These are phyloP conservation scores for Schizosaccharomyces cryophilus DNA, from an alignment of 805 yeast genomes.

Conservation along the genomic window DNA sequence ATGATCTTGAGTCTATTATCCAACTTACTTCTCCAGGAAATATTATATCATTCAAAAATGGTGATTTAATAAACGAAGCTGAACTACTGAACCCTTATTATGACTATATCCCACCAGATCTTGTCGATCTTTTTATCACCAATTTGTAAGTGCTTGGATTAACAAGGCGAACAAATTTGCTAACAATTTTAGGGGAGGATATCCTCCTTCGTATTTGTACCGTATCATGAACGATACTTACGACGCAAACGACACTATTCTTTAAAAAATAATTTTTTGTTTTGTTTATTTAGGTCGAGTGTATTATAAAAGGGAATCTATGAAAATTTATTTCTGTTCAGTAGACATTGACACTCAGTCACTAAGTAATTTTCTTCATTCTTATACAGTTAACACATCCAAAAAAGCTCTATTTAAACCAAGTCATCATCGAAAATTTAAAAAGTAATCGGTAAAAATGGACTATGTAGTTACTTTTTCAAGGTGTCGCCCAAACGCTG, in stretches of 20 bases:
- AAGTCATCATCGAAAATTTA: no score
- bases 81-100: slow-evolving; percentile 69
- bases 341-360: no score
- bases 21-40: slow-evolving; percentile 89
- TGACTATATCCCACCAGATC: slow-evolving; percentile 83
- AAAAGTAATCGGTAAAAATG: no score
- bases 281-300: background rate
- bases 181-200: slow-evolving; percentile 37
- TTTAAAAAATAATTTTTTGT: background rate
- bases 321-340: background rate
- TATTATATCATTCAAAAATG: slow-evolving; percentile 53
- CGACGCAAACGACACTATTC: slow-evolving; percentile 49
- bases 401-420: no score
- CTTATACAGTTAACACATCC: no score
- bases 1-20: slow-evolving; percentile 54
- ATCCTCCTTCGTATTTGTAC: slow-evolving; percentile 85
- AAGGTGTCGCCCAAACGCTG: background rate
- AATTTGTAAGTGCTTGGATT: slow-evolving; percentile 26
- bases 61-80: slow-evolving; percentile 35
- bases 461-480: background rate
- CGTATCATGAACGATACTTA: slow-evolving; percentile 88
- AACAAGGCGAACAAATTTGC: background rate
- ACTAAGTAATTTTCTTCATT: no score
- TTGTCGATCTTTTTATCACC: slow-evolving; percentile 80
- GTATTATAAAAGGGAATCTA: background rate